Base-by-base conservation (phyloP, 2,329 filamentous ascomycete genomes). In the Pyrenochaeta sp. region DNA sequence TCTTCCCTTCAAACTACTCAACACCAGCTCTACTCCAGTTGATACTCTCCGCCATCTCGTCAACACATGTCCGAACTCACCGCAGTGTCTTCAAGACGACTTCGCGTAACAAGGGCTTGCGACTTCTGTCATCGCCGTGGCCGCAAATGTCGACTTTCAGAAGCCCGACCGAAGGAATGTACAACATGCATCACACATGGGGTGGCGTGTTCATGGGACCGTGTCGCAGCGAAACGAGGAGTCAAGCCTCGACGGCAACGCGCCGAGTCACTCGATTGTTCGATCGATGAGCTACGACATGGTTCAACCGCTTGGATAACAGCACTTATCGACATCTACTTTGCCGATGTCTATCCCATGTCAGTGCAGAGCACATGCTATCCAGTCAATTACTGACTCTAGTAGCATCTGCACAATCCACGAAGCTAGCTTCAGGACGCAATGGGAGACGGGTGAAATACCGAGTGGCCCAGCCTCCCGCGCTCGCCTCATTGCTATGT, bases 71-170 rank as follows among this genome's bases (percentile, higher is more conserved):
- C 44, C 24, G 13, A 46, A 13, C 4, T 15, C 5, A 10, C 10
- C 15, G 5, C 44, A 46, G 15, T 30, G 9, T 8, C 44, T 22
- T 22, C 6, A 13, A 44, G 40, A 43, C 36, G 50, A 10, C 37
- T 15, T 28, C 50, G 50, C 19, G 37, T 52, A 7, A 52, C 50
- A 15, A 8, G 39, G 25, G 50, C 50, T 9, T 52, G 50, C 50
- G 50, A 52, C 50, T 52, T 52, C 22, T 52, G 50, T 25, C 50
- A 52, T 44, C 50, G 39, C 36, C 50, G 50, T 2, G 50, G 50
- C 12, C 50, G 50, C 25, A 52, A 44, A 44, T 43, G 19, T 19
- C 36, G 39, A 6, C 37, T 34, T 43, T 43, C 50, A 30, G 24
- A 30, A 42, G 22, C n/a, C 25, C 24, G 27, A 9, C 24, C n/a